A percentile compares a stretch with the other conserved stretches of the same genome.
Evolutionary conservation across 257 asterid genomes (phyloP).

Genomic region (Solanum corneliomulleri): DNA sequence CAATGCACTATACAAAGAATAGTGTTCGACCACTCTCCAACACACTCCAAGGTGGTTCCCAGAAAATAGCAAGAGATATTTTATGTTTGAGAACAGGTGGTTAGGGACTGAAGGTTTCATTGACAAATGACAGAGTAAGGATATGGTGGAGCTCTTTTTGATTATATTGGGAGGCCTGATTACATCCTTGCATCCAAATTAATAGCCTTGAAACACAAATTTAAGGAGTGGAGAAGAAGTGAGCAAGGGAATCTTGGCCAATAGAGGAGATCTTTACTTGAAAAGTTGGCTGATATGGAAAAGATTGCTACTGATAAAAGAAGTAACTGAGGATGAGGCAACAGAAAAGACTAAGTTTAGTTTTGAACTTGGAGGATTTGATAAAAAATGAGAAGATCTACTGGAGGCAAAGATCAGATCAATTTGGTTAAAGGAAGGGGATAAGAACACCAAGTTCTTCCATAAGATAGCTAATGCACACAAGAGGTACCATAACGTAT

Average conservation of each 20-base stretch:
- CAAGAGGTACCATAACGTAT: neutral
- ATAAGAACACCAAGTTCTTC: neutral
- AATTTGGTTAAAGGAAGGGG: neutral
- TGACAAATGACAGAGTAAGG: neutral
- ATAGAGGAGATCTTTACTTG: neutral
- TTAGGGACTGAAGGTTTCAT: neutral
- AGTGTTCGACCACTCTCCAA: neutral
- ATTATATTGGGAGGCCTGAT: neutral
- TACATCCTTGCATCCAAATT: neutral
- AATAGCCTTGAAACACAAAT: neutral
- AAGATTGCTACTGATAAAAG: neutral
- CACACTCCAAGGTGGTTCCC: neutral
- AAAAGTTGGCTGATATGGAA: neutral
- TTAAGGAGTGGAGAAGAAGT: neutral
- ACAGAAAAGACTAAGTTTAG: neutral
- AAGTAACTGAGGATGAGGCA: neutral
- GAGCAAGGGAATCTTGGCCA: neutral
- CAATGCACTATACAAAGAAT: neutral
- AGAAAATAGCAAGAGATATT: neutral
- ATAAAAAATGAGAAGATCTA: neutral
- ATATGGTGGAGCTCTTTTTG: neutral
- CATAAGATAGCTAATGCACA: neutral
- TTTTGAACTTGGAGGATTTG: neutral
- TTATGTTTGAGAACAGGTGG: neutral
- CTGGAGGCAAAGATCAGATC: neutral